Evolutionary conservation across 176 grass and related monocot species (phyloP), one percentile per base, ranked within the genome.

Genomic region (Bolboschoenus planiculmis): DNA sequence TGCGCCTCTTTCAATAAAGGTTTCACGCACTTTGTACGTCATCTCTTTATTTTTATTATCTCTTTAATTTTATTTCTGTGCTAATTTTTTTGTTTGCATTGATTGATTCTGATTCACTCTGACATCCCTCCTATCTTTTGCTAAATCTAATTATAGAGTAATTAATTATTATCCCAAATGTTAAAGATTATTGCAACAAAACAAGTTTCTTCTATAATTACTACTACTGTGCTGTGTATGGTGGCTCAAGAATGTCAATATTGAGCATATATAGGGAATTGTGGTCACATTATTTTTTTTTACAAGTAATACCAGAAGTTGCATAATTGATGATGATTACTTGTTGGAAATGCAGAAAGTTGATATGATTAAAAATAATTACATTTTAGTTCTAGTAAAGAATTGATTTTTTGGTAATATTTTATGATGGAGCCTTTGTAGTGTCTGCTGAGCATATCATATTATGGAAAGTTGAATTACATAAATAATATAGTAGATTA

Each of bases 1-100:
- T 40, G 23, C 54, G 21, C 79, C 21, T 44, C 79, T 81, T 82
- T 64, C 65, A 48, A 82, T 82, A 60, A 82, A 63, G 58, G 58
- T 46, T 44, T 82, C 79, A 62, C 79, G 37, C 58, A 63, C 58
- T 82, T 47, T 48, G 24, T 82, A 44, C 16, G 54, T 81, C 56
- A 62, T 63, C 80, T 37, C 27, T 66, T 82, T 65, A 16, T 2
- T 47, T 73, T 47, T 13, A 35, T 36, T 33, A 57, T n/a, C 0
- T 6, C 6, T 13, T n/a, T n/a, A n/a, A 4, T 16, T 15, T 13
- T 46, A 5, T 47, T 62, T 61, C 33, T 11, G 7, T 39, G 21
- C 13, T 82, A 63, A n/a, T n/a, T n/a, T n/a, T 62, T 50, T 82
- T 27, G 23, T 82, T 65, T 46, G 48, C 26, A 66, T n/a, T n/a